phyloP scores from a whole-genome alignment of 179 eudicot genomes.

The Vitellaria paradoxa region DNA sequence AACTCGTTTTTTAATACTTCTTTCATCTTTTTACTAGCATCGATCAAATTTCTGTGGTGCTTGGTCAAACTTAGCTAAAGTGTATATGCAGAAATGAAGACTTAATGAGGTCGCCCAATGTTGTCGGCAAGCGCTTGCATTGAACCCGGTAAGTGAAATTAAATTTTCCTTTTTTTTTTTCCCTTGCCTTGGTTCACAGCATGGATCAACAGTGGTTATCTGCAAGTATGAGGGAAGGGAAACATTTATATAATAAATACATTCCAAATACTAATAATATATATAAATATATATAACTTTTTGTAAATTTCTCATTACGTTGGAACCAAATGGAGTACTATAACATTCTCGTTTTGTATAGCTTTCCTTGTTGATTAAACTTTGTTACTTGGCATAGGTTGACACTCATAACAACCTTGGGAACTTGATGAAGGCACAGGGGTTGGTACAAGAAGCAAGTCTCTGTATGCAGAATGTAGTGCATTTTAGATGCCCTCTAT shows the following conservation, averaged over 20 bases:
- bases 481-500: too few relatives aligned
- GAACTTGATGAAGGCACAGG: conserved; percentile 88
- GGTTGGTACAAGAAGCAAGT: conserved; percentile 75
- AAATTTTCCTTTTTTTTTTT: too few relatives aligned
- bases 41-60: conserved; percentile 92
- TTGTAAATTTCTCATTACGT: too few relatives aligned
- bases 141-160: conserved; percentile 58
- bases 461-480: too few relatives aligned
- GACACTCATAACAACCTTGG: conserved; percentile 95
- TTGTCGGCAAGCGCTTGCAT: conserved; percentile 81
- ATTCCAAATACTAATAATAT: too few relatives aligned
- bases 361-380: background rate
- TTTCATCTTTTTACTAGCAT: conserved; percentile 34
- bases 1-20: conserved; percentile 3
- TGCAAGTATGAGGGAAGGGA: too few relatives aligned
- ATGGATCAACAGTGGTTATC: too few relatives aligned
- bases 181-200: too few relatives aligned
- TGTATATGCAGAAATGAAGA: conserved; percentile 84
- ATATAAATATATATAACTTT: too few relatives aligned
- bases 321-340: too few relatives aligned
- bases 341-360: too few relatives aligned
- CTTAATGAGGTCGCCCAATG: conserved; percentile 77
- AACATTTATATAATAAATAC: too few relatives aligned
- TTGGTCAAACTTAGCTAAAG: conserved; percentile 91
- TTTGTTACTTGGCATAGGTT: conserved; percentile 35